Base-by-base conservation (phyloP, 352 stramenopile genomes). In the Phytopythium vexans region DNA sequence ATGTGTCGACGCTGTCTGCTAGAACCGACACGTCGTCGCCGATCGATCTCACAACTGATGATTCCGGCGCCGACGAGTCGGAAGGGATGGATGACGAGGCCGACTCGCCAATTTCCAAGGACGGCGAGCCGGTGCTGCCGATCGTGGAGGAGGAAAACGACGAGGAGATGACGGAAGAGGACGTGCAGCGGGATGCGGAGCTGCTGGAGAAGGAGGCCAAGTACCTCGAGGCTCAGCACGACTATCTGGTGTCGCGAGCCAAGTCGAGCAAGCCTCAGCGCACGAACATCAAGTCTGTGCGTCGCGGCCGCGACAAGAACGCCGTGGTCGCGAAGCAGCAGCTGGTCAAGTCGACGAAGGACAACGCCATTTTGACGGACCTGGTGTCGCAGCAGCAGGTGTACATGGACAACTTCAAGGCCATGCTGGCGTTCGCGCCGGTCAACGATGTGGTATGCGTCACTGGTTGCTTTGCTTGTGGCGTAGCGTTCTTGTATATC, bases 401-500 rank as follows among this genome's bases (percentile, higher is more conserved):
- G 14, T 90, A 90, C 41, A 62, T 82, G 43, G 77, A 90, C 49
- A 90, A 90, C 56, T 84, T 90, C 37, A 81, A 82, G 64, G 80
- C 80, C 42, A 90, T 90, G 80, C 65, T 90, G 6, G 67, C 75
- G 31, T 82, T 90, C 41, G 80, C 80, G n/a, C 80, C 80, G 1
- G 80, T 90, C 35, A 86, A 78, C 54, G 80, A 88, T 48, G 72
- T 85, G 66, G 73, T 83, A 69, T 39, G 66, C 21, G 21, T 27
- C 21, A 27, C 21, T 27, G 21, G 21, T 27, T 27, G 21, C 21
- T 27, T 27, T 27, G 21, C 21, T 27, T 27, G 21, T 27, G 21
- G 36, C 14, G 4, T 27, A 27, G 21, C 21, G 21, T 27, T 27
- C 21, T 27, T 27, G 21, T 27, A 27, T 27, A 27, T 46, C 6